These are phyloP conservation scores for Collybiopsis luxurians DNA, from an alignment of 768 basidiomycete species.

Conservation along the genomic window DNA sequence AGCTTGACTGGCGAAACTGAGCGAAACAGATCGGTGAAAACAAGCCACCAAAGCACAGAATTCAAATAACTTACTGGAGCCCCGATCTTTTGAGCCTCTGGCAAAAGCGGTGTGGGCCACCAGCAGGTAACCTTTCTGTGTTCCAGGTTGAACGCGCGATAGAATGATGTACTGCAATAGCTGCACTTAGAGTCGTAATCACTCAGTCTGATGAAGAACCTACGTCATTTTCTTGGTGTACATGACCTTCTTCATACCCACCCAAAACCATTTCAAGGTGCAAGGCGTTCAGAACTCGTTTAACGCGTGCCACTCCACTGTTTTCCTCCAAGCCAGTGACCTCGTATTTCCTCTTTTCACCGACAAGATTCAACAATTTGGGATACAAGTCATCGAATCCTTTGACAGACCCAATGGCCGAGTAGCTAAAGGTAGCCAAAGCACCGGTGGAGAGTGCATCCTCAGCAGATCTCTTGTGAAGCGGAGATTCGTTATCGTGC, in stretches of 20 bases:
- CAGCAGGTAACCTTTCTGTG: slow-evolving; percentile 89
- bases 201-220: slow-evolving; percentile 27
- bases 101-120: slow-evolving; percentile 91
- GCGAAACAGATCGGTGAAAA: neutral
- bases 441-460: slow-evolving; percentile 94
- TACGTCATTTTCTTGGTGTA: slow-evolving; percentile 95
- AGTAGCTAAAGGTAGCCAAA: slow-evolving; percentile 86
- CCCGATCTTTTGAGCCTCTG: slow-evolving; percentile 79
- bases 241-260: slow-evolving; percentile 88
- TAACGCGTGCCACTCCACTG: slow-evolving; percentile 56
- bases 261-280: slow-evolving; percentile 91
- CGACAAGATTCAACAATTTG: slow-evolving; percentile 86
- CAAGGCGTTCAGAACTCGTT: slow-evolving; percentile 79
- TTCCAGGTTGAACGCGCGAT: slow-evolving; percentile 86
- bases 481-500: slow-evolving; percentile 94
- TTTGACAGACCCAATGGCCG: slow-evolving; percentile 90
- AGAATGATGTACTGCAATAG: slow-evolving; percentile 80
- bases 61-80: slow-evolving; percentile 54
- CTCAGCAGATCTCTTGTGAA: slow-evolving; percentile 89
- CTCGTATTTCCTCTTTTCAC: slow-evolving; percentile 79
- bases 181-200: neutral
- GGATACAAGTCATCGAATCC: slow-evolving; percentile 98
- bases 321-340: slow-evolving; percentile 52
- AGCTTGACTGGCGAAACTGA: slow-evolving; percentile 85
- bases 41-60: neutral